Evolutionary conservation across 1,139 yeast species (phyloP).

Genomic region (Geotrichum australiense): DNA sequence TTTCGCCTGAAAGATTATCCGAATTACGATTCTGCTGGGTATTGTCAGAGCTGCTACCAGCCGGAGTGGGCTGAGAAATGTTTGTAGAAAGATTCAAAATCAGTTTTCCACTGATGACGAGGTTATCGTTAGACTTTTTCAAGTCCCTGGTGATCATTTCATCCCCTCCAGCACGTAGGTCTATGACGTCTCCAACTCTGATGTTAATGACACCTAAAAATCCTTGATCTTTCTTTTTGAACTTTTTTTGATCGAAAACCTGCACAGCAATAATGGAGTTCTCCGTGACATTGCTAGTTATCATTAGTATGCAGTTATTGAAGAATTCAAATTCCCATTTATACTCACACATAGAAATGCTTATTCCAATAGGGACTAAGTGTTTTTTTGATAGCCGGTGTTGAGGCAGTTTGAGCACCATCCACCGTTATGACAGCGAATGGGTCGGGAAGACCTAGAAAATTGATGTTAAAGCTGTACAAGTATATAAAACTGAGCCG

Average conservation of each 20-base stretch:
- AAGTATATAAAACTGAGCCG: background rate
- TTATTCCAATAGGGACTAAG: conserved; percentile 98
- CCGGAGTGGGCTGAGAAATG: conserved; percentile 62
- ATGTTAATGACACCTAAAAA: conserved; percentile 93
- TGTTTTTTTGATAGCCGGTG: conserved; percentile 89
- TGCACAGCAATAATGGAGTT: conserved; percentile 86
- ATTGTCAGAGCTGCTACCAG: background rate
- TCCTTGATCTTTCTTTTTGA: conserved; percentile 98
- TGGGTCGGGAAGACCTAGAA: conserved; percentile 67
- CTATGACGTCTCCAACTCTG: conserved; percentile 82
- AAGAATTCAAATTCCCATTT: too few species aligned
- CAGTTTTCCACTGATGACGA: conserved; percentile 87
- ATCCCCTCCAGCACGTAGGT: conserved; percentile 49
- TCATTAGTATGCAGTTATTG: too few species aligned
- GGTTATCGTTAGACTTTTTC: conserved; percentile 83
- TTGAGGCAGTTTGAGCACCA: conserved; percentile 92
- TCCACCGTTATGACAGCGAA: conserved; percentile 96
- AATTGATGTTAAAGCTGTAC: background rate
- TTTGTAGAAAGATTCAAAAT: conserved; percentile 47
- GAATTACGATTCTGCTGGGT: conserved; percentile 9
- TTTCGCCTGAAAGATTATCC: conserved; percentile 18
- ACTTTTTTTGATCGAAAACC: conserved; percentile 93
- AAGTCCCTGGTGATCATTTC: conserved; percentile 92
- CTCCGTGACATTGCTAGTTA: conserved; percentile 55
- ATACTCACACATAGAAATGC: conserved; percentile 52